Evolutionary conservation across 2,329 filamentous ascomycete genomes (phyloP).

Genomic region (Trichoderma sp.): DNA sequence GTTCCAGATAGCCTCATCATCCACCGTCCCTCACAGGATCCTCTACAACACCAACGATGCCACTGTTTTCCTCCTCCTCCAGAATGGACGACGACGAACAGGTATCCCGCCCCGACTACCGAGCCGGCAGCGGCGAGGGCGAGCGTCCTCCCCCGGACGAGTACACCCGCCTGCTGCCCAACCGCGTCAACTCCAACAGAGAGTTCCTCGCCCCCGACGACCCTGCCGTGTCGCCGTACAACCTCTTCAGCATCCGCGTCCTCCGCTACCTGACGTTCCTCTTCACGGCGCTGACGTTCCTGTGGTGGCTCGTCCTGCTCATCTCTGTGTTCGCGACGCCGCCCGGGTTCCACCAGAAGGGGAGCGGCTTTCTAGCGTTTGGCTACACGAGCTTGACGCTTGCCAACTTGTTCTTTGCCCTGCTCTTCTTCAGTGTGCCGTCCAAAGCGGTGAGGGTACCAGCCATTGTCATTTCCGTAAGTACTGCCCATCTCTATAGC

Average conservation of each 20-base stretch:
- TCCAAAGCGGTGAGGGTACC: constrained; percentile 77
- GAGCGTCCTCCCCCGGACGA: constrained; percentile 47
- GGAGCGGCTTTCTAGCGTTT: constrained; percentile 91
- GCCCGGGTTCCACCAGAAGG: constrained; percentile 80
- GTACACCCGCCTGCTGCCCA: constrained; percentile 69
- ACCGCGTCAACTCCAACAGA: constrained; percentile 57
- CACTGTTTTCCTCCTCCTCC: constrained; percentile 40
- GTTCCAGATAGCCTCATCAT: not conserved
- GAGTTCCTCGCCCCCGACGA: constrained; percentile 47
- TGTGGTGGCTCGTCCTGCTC: constrained; percentile 94
- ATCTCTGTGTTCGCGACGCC: constrained; percentile 89
- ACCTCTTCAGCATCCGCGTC: constrained; percentile 86
- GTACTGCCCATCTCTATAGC: constrained; percentile 15
- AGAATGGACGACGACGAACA: constrained; percentile 33
- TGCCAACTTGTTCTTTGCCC: constrained; percentile 71
- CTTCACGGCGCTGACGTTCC: constrained; percentile 72
- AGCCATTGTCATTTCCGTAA: constrained; percentile 63
- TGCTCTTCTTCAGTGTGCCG: constrained; percentile 86
- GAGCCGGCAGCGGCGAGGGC: constrained; percentile 21
- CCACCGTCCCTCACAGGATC: not conserved
- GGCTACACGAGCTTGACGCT: constrained; percentile 78
- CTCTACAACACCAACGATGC: constrained; percentile 36
- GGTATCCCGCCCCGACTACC: constrained; percentile 14
- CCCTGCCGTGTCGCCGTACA: constrained; percentile 79
- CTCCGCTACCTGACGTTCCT: constrained; percentile 76